A percentile compares a stretch with the other conserved stretches of the same genome.
Conservation (phyloP, 768 basidiomycete genomes). For the Nevesoporus exiguus region DNA sequence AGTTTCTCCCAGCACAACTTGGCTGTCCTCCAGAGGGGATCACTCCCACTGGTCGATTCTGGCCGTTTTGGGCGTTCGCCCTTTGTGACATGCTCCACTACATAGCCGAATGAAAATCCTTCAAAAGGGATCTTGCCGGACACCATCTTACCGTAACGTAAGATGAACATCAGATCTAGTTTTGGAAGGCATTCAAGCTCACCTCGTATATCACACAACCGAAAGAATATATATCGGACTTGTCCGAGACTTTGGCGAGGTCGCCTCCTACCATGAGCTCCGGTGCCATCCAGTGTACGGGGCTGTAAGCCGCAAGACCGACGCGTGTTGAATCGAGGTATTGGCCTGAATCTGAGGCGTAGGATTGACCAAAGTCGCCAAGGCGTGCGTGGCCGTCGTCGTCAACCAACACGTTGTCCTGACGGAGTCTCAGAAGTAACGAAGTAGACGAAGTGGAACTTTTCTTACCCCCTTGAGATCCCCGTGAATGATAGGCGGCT, state of each 20-base stretch:
- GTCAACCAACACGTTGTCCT: constrained; percentile 27
- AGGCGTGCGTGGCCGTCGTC: constrained; percentile 14
- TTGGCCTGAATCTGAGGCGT: constrained; percentile 21
- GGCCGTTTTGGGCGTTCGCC: constrained; percentile 10
- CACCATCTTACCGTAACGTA: constrained; percentile 13
- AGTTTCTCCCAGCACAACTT: constrained; percentile 7
- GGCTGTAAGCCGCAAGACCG: constrained; percentile 7
- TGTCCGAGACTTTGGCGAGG: constrained; percentile 3
- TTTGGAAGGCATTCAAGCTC: background rate
- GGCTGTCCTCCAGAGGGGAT: constrained; percentile 15
- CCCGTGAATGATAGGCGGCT: constrained; percentile 36
- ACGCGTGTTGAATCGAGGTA: constrained; percentile 24
- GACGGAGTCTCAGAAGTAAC: background rate
- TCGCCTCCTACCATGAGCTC: constrained; percentile 17
- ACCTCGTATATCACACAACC: constrained; percentile 33
- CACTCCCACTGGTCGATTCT: background rate
- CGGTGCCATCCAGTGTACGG: constrained; percentile 27
- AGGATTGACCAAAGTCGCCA: constrained; percentile 29
- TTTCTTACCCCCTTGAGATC: constrained; percentile 38
- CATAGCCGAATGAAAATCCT: background rate
- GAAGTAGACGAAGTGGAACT: background rate
- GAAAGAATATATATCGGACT: constrained; percentile 27
- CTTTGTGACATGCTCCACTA: background rate
- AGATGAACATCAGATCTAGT: background rate
- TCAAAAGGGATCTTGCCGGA: constrained; percentile 18